Evolutionary conservation across 345 rosid genomes (phyloP), one percentile per base, ranked within the genome.

Genomic region (Brassica carinata): DNA sequence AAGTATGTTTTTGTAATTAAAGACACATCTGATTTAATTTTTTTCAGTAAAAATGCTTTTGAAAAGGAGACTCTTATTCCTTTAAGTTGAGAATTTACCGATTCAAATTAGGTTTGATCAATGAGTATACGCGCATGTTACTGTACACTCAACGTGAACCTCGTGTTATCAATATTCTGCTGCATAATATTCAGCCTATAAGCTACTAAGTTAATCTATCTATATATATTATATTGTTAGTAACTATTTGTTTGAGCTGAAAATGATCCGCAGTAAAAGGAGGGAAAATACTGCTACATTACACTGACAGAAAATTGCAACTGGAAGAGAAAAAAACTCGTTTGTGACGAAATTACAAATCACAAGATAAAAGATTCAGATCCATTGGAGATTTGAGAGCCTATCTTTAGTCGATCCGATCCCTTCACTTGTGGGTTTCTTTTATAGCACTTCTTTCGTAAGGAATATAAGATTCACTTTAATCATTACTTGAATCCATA

Each of bases 401-500:
- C 43, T 69, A 26, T 38, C 31, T 61, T 77, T 18, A 5, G 61
- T 10, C 64, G 7, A 19, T 45, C 70, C 27, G 4, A 62, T 27
- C 36, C n/a, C 9, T 48, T 61, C 55, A 23, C 18, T 51, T 45
- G 30, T 66, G 18, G n/a, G 51, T 57, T 72, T 34, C 65, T 36
- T 77, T 53, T 30, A 29, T 61, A 61, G n/a, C 33, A 61, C 31
- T 40, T 66, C 34, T 70, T 59, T 76, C 31, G 10, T 43, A 7
- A 30, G 53, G 29, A 62, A 27, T 68, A 38, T 17, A 69, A 61
- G 80, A 61, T 69, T 61, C 68, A 58, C 23, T 29, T 59, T 13
- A 61, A 62, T 77, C 53, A 67, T 23, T 27, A 27, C 79, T 77
- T 63, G 65, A 71, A 71, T 64, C 58, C 67, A 30, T 72, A 38